phyloP scores from a whole-genome alignment of 768 basidiomycete species.

The Suillus paluster region DNA sequence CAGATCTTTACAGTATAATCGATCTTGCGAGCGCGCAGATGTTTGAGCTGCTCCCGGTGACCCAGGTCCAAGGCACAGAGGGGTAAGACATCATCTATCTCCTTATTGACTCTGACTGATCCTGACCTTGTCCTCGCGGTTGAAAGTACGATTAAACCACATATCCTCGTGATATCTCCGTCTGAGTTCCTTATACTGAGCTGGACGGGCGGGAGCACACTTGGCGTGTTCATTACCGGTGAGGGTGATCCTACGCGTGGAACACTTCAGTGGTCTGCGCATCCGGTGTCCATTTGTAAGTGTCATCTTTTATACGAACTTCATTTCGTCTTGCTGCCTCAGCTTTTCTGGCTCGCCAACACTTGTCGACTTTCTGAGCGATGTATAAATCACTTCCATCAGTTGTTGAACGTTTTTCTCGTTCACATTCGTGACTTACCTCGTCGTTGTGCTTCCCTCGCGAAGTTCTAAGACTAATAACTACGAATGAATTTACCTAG shows the following conservation, averaged over 20 bases:
- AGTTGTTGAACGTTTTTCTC: background rate
- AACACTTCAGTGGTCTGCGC: constrained; percentile 82
- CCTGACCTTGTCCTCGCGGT: background rate
- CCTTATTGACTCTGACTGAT: too few relatives aligned
- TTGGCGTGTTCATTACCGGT: constrained; percentile 86
- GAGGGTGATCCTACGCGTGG: constrained; percentile 90
- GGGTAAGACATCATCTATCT: constrained; percentile 15
- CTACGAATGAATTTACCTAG: constrained; percentile 39
- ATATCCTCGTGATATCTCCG: constrained; percentile 73
- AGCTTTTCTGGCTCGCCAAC: background rate
- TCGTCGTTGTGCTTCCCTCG: background rate
- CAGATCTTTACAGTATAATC: constrained; percentile 74
- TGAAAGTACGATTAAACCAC: constrained; percentile 48
- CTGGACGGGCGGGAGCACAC: constrained; percentile 78
- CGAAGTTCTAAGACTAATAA: background rate
- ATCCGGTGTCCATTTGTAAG: constrained; percentile 80
- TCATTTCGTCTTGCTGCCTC: constrained; percentile 6
- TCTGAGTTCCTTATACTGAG: constrained; percentile 87
- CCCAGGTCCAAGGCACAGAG: constrained; percentile 58
- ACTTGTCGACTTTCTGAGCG: background rate
- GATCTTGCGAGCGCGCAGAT: constrained; percentile 75
- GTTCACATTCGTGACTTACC: background rate
- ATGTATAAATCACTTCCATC: background rate
- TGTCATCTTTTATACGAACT: constrained; percentile 17
- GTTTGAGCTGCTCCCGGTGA: constrained; percentile 77